phyloP scores from a whole-genome alignment of 768 basidiomycete genomes.

The Pisolithus albus region DNA sequence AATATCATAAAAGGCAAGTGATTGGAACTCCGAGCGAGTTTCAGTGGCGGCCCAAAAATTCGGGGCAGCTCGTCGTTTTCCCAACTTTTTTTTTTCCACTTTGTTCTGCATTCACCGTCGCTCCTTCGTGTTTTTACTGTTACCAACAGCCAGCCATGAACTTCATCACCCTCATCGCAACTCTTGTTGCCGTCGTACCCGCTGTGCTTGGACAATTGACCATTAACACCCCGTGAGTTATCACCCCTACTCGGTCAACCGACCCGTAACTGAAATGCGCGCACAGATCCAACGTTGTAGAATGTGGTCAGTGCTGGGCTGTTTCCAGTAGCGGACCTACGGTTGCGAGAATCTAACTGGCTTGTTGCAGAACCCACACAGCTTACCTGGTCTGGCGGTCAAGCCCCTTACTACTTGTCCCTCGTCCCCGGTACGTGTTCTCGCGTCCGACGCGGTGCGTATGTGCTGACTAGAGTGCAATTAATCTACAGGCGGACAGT shows the following conservation, averaged over 20 bases:
- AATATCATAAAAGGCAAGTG: no score
- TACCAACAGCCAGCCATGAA: constrained; percentile 30
- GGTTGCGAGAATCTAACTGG: not conserved
- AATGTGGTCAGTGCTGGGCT: constrained; percentile 41
- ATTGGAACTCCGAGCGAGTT: no score
- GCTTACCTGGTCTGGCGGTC: constrained; percentile 48
- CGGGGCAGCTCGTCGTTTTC: constrained; percentile 6
- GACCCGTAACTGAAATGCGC: not conserved
- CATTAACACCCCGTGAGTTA: constrained; percentile 67
- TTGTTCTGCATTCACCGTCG: not conserved
- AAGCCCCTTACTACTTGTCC: constrained; percentile 50
- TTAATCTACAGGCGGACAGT: constrained; percentile 43
- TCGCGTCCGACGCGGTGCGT: not conserved
- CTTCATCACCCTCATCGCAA: constrained; percentile 22
- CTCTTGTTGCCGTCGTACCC: constrained; percentile 25
- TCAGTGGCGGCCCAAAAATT: no score
- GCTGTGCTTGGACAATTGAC: constrained; percentile 38
- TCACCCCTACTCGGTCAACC: constrained; percentile 4
- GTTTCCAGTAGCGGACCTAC: no score
- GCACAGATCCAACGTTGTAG: constrained; percentile 32
- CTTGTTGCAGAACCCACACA: constrained; percentile 47
- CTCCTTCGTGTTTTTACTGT: constrained; percentile 10
- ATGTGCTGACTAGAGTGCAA: not conserved
- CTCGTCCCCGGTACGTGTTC: constrained; percentile 50
- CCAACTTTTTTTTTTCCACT: not conserved